phyloP scores from a whole-genome alignment of 352 stramenopile genomes.

The Phytophthora sojae region DNA sequence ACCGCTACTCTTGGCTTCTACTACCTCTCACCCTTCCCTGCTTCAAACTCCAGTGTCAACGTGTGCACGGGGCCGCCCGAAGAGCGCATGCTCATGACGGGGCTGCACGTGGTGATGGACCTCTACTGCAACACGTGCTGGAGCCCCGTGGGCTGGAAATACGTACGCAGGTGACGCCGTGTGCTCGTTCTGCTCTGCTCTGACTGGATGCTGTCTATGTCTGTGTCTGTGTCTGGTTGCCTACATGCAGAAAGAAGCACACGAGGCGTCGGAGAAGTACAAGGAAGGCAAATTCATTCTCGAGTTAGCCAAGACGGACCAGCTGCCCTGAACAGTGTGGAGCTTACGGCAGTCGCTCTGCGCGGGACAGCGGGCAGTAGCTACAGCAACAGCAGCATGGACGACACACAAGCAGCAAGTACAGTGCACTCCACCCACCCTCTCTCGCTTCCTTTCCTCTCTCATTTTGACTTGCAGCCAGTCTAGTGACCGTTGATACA shows the following conservation, averaged over 20 bases:
- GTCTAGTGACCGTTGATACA: slow-evolving; percentile 23
- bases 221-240: not conserved
- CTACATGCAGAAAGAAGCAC: slow-evolving; percentile 82
- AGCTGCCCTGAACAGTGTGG: slow-evolving; percentile 38
- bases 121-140: slow-evolving; percentile 95
- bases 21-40: slow-evolving; percentile 1
- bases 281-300: slow-evolving; percentile 98
- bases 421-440: slow-evolving; percentile 26
- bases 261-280: slow-evolving; percentile 95
- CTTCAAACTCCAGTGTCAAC: slow-evolving; percentile 69
- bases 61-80: slow-evolving; percentile 88
- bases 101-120: slow-evolving; percentile 94
- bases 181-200: slow-evolving; percentile 1
- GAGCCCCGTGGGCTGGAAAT: slow-evolving; percentile 94
- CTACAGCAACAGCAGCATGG: slow-evolving; percentile 42
- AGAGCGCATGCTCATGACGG: slow-evolving; percentile 94
- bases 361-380: slow-evolving; percentile 3
- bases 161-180: slow-evolving; percentile 51
- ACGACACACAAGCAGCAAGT: slow-evolving; percentile 43
- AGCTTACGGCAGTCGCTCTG: slow-evolving; percentile 20
- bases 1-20: not conserved
- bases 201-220: not conserved
- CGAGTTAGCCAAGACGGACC: slow-evolving; percentile 93
- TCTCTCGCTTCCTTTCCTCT: slow-evolving; percentile 1
- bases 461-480: slow-evolving; percentile 10